Conservation (phyloP, 805 yeast genomes). For the Millerozyma acaciae region DNA sequence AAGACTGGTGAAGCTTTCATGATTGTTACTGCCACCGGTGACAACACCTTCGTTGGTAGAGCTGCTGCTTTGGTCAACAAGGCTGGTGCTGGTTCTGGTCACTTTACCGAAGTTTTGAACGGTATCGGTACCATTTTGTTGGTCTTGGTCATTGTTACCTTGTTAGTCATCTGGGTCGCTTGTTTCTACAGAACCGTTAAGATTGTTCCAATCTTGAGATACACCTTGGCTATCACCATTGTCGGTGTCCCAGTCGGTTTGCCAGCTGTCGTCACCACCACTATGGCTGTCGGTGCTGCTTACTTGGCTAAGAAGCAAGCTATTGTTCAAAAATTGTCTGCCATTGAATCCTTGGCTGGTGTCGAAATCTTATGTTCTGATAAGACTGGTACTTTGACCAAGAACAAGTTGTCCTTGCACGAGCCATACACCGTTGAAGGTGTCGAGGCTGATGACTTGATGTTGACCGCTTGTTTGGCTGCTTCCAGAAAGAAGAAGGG, state of each 20-base stretch:
- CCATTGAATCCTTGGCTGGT: slow-evolving; percentile 96
- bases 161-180: slow-evolving; percentile 88
- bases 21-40: slow-evolving; percentile 95
- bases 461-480: slow-evolving; percentile 97
- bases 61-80: slow-evolving; percentile 95
- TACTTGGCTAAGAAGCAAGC: slow-evolving; percentile 96
- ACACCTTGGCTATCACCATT: slow-evolving; percentile 92
- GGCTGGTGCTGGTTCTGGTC: slow-evolving; percentile 92
- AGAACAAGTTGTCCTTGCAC: slow-evolving; percentile 91
- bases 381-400: slow-evolving; percentile 97
- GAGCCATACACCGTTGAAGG: slow-evolving; percentile 98
- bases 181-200: slow-evolving; percentile 88
- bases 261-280: slow-evolving; percentile 97
- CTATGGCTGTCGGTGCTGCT: slow-evolving; percentile 99
- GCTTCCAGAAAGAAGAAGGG: slow-evolving; percentile 98
- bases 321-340: slow-evolving; percentile 93
- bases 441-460: slow-evolving; percentile 91
- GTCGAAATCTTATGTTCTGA: slow-evolving; percentile 97
- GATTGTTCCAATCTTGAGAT: slow-evolving; percentile 85
- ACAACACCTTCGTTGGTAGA: slow-evolving; percentile 92
- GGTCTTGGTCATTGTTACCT: slow-evolving; percentile 82
- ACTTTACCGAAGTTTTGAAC: slow-evolving; percentile 94
- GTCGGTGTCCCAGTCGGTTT: slow-evolving; percentile 98
- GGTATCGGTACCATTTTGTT: slow-evolving; percentile 93
- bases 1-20: slow-evolving; percentile 94